Percentiles rank a stretch among this genome's conserved stretches.
These are phyloP conservation scores for Trichoderma asperelloides DNA, from an alignment of 495 filamentous ascomycete genomes.

Conservation along the genomic window DNA sequence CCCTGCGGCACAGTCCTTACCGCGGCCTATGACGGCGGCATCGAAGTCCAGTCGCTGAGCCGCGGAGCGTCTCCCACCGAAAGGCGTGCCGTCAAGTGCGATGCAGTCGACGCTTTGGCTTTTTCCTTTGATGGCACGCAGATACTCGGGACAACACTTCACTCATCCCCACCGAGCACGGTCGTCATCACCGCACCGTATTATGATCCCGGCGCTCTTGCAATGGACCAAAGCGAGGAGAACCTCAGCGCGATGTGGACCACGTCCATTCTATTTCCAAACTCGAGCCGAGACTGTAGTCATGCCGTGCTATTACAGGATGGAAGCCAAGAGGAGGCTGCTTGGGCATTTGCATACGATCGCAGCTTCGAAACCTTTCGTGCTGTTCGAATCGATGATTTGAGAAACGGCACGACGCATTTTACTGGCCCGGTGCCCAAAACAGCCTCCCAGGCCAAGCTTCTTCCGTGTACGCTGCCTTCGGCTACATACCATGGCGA, in stretches of 20 bases:
- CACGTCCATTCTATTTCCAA: constrained; percentile 79
- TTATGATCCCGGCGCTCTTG: constrained; percentile 51
- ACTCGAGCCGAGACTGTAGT: constrained; percentile 63
- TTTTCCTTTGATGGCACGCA: constrained; percentile 81
- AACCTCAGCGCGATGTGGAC: constrained; percentile 76
- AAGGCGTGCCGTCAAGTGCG: constrained; percentile 72
- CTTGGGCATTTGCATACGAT: constrained; percentile 76
- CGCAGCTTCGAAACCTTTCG: constrained; percentile 66
- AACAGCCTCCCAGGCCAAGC: constrained; percentile 30
- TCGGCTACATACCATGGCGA: constrained; percentile 59
- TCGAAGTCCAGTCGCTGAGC: constrained; percentile 74
- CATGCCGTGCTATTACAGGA: constrained; percentile 66
- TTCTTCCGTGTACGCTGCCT: constrained; percentile 60
- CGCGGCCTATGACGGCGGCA: constrained; percentile 76
- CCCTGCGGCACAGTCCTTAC: constrained; percentile 75
- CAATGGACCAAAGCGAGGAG: constrained; percentile 36
- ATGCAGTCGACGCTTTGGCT: constrained; percentile 63
- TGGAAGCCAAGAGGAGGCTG: constrained; percentile 60
- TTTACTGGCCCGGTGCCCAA: constrained; percentile 62
- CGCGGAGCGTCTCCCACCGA: constrained; percentile 54
- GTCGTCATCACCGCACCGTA: constrained; percentile 77
- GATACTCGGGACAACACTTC: constrained; percentile 70
- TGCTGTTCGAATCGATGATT: constrained; percentile 63
- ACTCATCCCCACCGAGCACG: constrained; percentile 54
- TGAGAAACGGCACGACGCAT: constrained; percentile 68